Base-by-base conservation (phyloP, 108 stramenopile species). In the Stephanodiscus minutulus region DNA sequence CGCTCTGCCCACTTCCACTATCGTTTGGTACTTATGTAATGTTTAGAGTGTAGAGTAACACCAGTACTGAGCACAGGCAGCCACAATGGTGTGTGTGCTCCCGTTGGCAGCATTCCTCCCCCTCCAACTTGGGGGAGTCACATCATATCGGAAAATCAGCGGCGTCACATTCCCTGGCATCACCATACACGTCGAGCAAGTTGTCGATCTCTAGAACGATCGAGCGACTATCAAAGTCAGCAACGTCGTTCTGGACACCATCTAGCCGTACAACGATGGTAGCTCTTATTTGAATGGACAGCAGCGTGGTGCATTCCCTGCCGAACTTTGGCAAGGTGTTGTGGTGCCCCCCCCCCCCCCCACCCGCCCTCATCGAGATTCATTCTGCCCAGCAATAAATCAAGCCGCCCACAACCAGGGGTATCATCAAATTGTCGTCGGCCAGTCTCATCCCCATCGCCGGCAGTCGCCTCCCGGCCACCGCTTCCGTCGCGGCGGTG, bases 341-440 rank as follows among this genome's bases (percentile, higher is more conserved):
- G n/a, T n/a, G n/a, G n/a, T n/a, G n/a, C n/a, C n/a, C n/a, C n/a
- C n/a, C 31, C 31, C 31, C 31, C 2, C 31, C 31, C 2, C 31
- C 31, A 2, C 2, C 31, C 31, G 31, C 3, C 31, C 31, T 33
- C 31, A 33, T 33, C 5, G 31, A 33, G 31, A 33, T 33, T 33
- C 15, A 44, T 3, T 1, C 43, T 17, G 43, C 43, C 43, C 43
- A 13, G 15, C 59, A 66, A 39, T 35, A 59, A 27, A 79, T 63
- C 65, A 68, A 63, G 21, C 48, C n/a, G 6, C 77, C 71, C 35
- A 68, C 77, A 31, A 72, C 71, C 64, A 79, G 39, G 20, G 77
- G 77, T 68, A 79, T 79, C 33, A 60, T 21, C 37, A 79, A 68
- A 67, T 79, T 79, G 57, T 79, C 77, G 53, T 79, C 77, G 4